These are phyloP conservation scores for Colletotrichum sp. DNA, from an alignment of 2,329 filamentous ascomycete species.

Conservation along the genomic window DNA sequence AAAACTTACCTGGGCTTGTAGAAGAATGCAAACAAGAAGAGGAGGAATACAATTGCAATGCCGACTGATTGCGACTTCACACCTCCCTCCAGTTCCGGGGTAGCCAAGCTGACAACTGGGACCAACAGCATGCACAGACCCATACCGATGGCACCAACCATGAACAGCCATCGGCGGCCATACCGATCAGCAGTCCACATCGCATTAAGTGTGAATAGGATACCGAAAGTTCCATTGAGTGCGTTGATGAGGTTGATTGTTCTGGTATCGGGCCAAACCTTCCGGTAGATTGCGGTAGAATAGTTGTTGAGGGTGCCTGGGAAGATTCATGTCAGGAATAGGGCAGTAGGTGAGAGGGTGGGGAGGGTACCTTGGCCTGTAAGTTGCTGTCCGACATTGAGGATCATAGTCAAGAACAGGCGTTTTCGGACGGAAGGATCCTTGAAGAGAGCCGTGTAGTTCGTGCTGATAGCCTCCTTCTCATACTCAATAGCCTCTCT, in stretches of 20 bases:
- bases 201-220: constrained; percentile 71
- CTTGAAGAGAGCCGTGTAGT: constrained; percentile 71
- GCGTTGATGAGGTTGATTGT: constrained; percentile 71
- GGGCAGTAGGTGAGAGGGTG: not conserved
- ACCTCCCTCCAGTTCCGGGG: constrained; percentile 54
- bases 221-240: constrained; percentile 71
- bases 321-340: not conserved
- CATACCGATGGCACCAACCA: constrained; percentile 70
- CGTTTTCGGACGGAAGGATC: constrained; percentile 72
- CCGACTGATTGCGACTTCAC: constrained; percentile 64
- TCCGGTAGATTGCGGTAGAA: constrained; percentile 71
- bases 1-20: constrained; percentile 70
- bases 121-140: constrained; percentile 68
- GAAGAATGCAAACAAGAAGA: constrained; percentile 70
- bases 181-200: constrained; percentile 73
- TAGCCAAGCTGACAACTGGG: constrained; percentile 39
- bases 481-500: constrained; percentile 74
- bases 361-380: constrained; percentile 29
- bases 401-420: constrained; percentile 65
- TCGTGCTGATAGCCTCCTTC: constrained; percentile 67
- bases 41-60: constrained; percentile 69
- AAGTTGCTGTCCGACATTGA: constrained; percentile 73
- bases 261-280: constrained; percentile 62
- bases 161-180: constrained; percentile 68
- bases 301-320: constrained; percentile 27